A percentile compares a stretch with the other conserved stretches of the same genome.
Conservation (phyloP, 2,329 filamentous ascomycete genomes). For the Claviceps paspali region DNA sequence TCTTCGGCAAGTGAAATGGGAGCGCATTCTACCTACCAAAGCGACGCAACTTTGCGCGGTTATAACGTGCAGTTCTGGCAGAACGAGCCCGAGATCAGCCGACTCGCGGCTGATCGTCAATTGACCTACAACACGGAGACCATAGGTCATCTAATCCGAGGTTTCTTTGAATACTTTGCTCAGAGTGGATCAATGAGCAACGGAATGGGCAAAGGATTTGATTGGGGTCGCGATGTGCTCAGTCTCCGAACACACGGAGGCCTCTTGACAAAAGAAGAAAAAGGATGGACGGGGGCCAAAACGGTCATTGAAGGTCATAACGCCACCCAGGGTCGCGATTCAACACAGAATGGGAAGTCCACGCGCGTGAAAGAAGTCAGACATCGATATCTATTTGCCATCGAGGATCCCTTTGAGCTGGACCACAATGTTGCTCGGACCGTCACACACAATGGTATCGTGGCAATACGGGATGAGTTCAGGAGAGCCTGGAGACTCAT, state of each 20-base stretch:
- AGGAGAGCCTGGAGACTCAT: conserved; percentile 64
- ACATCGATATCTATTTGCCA: conserved; percentile 71
- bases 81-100: conserved; percentile 53
- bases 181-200: conserved; percentile 40
- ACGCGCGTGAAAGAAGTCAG: conserved; percentile 51
- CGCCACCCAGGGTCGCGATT: conserved; percentile 6
- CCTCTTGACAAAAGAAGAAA: conserved; percentile 55
- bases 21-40: conserved; percentile 11
- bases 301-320: conserved; percentile 43
- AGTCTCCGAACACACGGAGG: conserved; percentile 61
- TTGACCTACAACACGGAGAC: conserved; percentile 56
- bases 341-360: conserved; percentile 13
- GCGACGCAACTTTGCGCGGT: conserved; percentile 36
- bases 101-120: conserved; percentile 39
- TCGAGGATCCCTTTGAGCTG: conserved; percentile 82
- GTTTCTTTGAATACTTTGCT: conserved; percentile 82
- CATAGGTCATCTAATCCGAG: conserved; percentile 55
- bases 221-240: conserved; percentile 68
- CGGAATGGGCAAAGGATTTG: conserved; percentile 43
- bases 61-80: conserved; percentile 65
- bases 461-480: conserved; percentile 72
- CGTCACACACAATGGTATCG: conserved; percentile 69
- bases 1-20: conserved; percentile 23
- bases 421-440: conserved; percentile 82
- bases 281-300: conserved; percentile 76